Evolutionary conservation across 2,329 filamentous ascomycete genomes (phyloP), one percentile per base, ranked within the genome.

Genomic region (Diplodia sapinea): DNA sequence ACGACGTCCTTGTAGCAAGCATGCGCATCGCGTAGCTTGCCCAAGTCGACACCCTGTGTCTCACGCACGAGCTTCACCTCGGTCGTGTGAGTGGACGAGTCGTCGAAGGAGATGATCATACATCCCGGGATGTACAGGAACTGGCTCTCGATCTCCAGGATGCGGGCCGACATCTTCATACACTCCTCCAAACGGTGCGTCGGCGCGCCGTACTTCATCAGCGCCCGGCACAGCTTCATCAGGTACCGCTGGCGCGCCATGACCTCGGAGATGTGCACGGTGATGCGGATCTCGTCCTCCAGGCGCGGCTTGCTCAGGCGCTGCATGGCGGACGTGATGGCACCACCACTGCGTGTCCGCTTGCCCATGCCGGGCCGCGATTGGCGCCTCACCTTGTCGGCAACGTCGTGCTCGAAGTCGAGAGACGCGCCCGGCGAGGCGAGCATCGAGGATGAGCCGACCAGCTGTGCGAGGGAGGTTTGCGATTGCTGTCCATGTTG

Each of bases 41-140:
- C 91, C 0, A 94, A 82, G 74, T 94, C 88, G 11, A 94, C 84
- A 1, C 90, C 90, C 73, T 92, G 90, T 0, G 81, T 79, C 0
- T 87, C 85, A 13, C 89, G 86, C 7, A 93, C 88, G 38, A 93
- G 84, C 79, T 92, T 91, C 70, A 93, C 90, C 75, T 93, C 90
- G n/a, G 90, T 90, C 0, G 91, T 93, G 74, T 93, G 90, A 0
- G 90, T 92, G 0, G 84, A 80, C 5, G 81, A 79, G 77, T 94
- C 91, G 74, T 88, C 93, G 74, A 97, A 97, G 4, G 92, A 94
- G 75, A 97, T 91, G 67, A 97, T 91, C 94, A 97, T 97, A 74
- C 92, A 96, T 0, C 92, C 92, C 0, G 94, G 93, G 36, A 97
- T 87, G 76, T 97, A 97, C 26, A 97, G 81, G 72, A 95, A 97